Base-by-base conservation (phyloP, 345 rosid genomes). In the Geranium rotundifolium region DNA sequence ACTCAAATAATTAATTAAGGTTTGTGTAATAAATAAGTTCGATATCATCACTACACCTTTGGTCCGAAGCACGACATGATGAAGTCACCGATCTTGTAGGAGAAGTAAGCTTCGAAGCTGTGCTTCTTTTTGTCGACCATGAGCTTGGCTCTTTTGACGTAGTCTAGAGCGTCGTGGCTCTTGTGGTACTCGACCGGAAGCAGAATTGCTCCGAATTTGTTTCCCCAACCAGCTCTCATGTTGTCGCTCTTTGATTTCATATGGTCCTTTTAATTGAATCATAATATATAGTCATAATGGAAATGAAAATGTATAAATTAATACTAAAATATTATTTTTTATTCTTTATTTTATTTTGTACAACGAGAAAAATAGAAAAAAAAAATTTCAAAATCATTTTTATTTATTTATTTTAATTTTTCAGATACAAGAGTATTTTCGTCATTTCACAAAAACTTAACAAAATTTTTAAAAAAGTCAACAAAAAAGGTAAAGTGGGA, bases 71-170 rank as follows among this genome's bases (percentile, higher is more conserved):
- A 64, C 16, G 76, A 61, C 93, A 82, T 79, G 17, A 63, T 62
- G 14, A 77, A 2, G 56, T 82, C 4, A 1, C 73, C 81, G 14
- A 77, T 62, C n/a, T 14, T 31, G 67, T 79, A 84, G 0, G 89
- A 79, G 74, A 82, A 82, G 20, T 74, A 67, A 65, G 83, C 87
- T 74, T 80, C 93, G 7, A 67, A 4, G 34, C 80, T 58, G 12
- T 58, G 62, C 61, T 86, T 86, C 76, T 83, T 86, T 69, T 71
- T 72, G 41, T 82, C 82, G 16, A 75, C 30, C 82, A 79, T 82
- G 17, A 16, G 29, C 80, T 81, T 84, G 4, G 87, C 84, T 66
- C 71, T 73, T 70, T 64, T 80, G 69, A 86, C 39, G 41, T 75
- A 66, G 10, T 75, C 67, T 0, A 84, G 61, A 13, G 89, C 84